Base-by-base conservation (phyloP, 2,329 filamentous ascomycete genomes). In the Phoma sp. region DNA sequence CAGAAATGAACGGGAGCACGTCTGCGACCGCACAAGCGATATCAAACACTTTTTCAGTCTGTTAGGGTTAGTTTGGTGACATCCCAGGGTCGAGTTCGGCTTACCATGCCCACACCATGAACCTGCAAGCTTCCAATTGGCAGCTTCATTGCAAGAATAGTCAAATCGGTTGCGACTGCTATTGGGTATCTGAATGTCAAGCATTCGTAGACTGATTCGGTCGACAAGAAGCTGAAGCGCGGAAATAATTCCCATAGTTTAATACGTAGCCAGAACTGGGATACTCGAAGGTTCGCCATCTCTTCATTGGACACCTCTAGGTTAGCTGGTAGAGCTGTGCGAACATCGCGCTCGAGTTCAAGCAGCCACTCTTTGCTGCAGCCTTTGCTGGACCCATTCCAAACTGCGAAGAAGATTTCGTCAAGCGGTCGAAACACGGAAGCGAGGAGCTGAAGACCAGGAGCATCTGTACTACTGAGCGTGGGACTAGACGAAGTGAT, bases 391-490 rank as follows among this genome's bases (percentile, higher is more conserved):
- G 84, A 84, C 72, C 88, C 88, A 68, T 85, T 89, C 88, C 88
- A 91, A 0, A 84, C 74, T 1, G 80, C 79, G 42, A 87, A 81
- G 52, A 90, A 86, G 1, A 78, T 71, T 33, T 89, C 85, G 62
- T 91, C 86, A 51, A 91, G 88, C 1, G 84, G 84, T 7, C 82
- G 81, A 73, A 87, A 91, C 0, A 91, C 72, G 39, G 81, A 84
- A 30, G 87, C 82, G 15, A 89, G 78, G 56, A 84, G 78, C 47
- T 78, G 51, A 77, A 81, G 7, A 86, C 74, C 58, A 75, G 79
- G 59, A 81, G 81, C 69, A 85, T 86, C 49, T 74, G 90, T 85
- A 32, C 89, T 85, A 32, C 79, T 79, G 32, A 86, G 75, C 0
- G 84, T 82, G 4, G 88, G 87, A n/a, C 84, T 81, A 49, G 83